Evolutionary conservation across 176 grass and related monocot species (phyloP), one percentile per base, ranked within the genome.

Genomic region (Avena sativa): DNA sequence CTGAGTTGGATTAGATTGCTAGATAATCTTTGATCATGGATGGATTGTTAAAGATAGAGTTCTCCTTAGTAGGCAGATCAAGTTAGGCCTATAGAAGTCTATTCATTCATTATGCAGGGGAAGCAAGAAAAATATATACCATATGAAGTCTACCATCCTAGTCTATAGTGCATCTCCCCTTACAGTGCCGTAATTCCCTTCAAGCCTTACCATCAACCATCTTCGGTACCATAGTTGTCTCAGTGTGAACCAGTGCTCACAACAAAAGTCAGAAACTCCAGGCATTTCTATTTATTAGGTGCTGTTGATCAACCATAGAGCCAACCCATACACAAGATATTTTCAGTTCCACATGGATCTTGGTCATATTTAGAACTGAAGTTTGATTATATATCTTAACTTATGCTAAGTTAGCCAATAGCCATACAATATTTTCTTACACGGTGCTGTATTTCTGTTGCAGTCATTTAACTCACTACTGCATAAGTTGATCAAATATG

Each of bases 401-500:
- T 86, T 72, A 19, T 50, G 15, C 20, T 38, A 83, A 75, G 4
- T 84, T 84, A 28, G 9, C 32, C 40, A 43, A 81, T 84, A 28
- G 9, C 32, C 40, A 43, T 74, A 61, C 16, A 19, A 32, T 36
- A 47, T 87, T 46, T 32, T 69, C 38, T 90, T 51, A 80, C 60
- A 75, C n/a, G 11, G 28, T 67, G 40, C 15, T 86, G 71, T 90
- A 25, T 86, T 71, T 72, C 79, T 23, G 80, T 86, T 93, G 67
- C 87, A 98, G 96, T 89, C 96, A 72, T 98, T 98, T 90, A 94
- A 92, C 78, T 91, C 92, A 17, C 87, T 98, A 80, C 71, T 98
- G 57, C 89, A 93, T 85, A 98, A 87, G 89, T 64, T 98, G 84
- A 81, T 94, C 84, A 98, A 95, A 81, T 95, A 98, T 90, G 92